Conservation (phyloP, 768 basidiomycete species). For the Mycena belliarum region DNA sequence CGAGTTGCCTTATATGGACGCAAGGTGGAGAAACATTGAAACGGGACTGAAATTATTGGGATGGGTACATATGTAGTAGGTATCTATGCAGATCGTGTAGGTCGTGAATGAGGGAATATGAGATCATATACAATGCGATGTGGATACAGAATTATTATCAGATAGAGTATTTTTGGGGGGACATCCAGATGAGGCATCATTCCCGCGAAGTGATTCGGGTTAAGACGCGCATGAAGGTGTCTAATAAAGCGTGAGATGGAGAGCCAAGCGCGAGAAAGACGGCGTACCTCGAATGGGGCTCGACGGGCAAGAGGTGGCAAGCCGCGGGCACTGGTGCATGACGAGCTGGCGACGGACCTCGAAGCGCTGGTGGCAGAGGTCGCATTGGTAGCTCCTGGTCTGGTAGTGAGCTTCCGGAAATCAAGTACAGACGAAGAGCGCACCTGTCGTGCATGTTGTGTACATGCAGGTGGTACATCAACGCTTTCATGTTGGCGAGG, state of each 20-base stretch:
- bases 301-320: conserved; percentile 17
- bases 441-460: conserved; percentile 53
- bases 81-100: not conserved
- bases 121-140: conserved; percentile 4
- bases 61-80: not conserved
- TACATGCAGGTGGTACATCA: conserved; percentile 57
- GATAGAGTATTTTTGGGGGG: not conserved
- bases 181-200: not conserved
- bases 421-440: conserved; percentile 18
- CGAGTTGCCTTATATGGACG: conserved; percentile 5
- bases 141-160: not conserved
- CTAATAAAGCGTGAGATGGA: not conserved
- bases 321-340: conserved; percentile 14
- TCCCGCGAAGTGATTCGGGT: conserved; percentile 22
- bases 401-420: not conserved
- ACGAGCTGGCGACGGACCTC: conserved; percentile 13
- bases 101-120: not conserved
- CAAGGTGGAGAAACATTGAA: not conserved
- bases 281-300: conserved; percentile 35
- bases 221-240: conserved; percentile 23
- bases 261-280: not conserved
- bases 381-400: conserved; percentile 17
- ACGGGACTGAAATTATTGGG: not conserved
- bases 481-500: conserved; percentile 41
- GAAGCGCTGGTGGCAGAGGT: conserved; percentile 8